Conservation (phyloP, 1,284 basidiomycete species). For the Apiotrichum mycotoxinovorans region DNA sequence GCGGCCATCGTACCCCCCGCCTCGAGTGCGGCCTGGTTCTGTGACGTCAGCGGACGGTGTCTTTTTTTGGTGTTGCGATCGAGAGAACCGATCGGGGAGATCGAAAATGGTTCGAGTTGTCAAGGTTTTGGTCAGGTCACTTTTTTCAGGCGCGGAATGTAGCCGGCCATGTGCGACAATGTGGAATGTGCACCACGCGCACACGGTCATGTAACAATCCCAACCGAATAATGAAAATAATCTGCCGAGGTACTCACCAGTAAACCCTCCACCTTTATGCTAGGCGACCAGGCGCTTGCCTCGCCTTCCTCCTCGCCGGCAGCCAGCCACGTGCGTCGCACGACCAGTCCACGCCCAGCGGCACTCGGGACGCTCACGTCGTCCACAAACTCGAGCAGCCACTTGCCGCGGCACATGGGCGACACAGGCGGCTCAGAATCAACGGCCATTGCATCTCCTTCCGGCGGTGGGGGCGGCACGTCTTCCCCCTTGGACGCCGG, state of each 20-base stretch:
- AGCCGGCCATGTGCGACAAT: too few species aligned
- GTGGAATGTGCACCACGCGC: background rate
- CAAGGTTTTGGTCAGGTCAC: too few species aligned
- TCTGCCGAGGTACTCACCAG: slow-evolving; percentile 25
- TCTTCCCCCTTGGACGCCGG: slow-evolving; percentile 12
- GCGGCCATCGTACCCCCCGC: background rate
- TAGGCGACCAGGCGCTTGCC: slow-evolving; percentile 17
- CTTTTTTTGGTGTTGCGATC: background rate
- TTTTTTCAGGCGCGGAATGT: background rate
- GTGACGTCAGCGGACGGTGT: background rate
- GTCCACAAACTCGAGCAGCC: slow-evolving; percentile 17
- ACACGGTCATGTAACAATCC: too few species aligned
- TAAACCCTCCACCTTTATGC: slow-evolving; percentile 33
- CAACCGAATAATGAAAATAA: too few species aligned
- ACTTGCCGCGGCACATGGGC: slow-evolving; percentile 9
- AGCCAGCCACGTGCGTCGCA: slow-evolving; percentile 31
- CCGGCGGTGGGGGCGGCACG: slow-evolving; percentile 7
- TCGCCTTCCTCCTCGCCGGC: slow-evolving; percentile 6
- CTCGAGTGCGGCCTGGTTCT: slow-evolving; percentile 10
- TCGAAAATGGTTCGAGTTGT: background rate
- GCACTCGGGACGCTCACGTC: background rate
- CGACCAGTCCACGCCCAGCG: slow-evolving; percentile 25
- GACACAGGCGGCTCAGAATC: background rate
- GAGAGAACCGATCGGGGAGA: background rate
- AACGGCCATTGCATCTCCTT: slow-evolving; percentile 7